Evolutionary conservation across 2,329 filamentous ascomycete genomes (phyloP).

Genomic region (Penicillium digitatum): DNA sequence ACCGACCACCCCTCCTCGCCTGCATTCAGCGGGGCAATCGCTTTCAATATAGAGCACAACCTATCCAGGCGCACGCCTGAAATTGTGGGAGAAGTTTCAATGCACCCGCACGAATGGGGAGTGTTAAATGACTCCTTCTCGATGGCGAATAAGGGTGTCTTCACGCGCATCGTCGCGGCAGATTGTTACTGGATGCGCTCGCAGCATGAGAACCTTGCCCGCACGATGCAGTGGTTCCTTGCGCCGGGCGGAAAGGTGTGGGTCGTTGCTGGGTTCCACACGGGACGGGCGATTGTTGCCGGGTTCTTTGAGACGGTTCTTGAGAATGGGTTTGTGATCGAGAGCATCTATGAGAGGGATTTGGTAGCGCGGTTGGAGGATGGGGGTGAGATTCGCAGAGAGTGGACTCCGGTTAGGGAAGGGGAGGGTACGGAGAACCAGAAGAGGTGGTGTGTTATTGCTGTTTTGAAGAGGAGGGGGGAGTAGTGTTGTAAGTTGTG

Average conservation of each 20-base stretch:
- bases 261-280: constrained; percentile 58
- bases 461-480: constrained; percentile 35
- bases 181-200: constrained; percentile 60
- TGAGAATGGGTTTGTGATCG: constrained; percentile 46
- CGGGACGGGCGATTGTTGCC: constrained; percentile 53
- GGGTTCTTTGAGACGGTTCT: constrained; percentile 52
- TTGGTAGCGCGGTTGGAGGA: constrained; percentile 37
- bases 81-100: constrained; percentile 21
- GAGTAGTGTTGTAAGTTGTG: constrained; percentile 1
- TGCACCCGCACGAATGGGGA: constrained; percentile 56
- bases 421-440: constrained; percentile 49
- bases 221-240: constrained; percentile 56
- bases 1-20: constrained; percentile 50
- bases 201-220: constrained; percentile 54
- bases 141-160: constrained; percentile 36
- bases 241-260: constrained; percentile 41
- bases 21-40: constrained; percentile 42
- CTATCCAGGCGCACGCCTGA: constrained; percentile 25
- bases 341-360: constrained; percentile 55
- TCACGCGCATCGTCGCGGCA: constrained; percentile 55
- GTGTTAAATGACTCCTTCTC: constrained; percentile 42
- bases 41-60: constrained; percentile 48
- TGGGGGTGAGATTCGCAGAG: constrained; percentile 43
- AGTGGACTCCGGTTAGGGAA: constrained; percentile 46
- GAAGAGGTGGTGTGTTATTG: constrained; percentile 56